These are phyloP conservation scores for Aegilops umbellulata DNA, from an alignment of 176 grass and related monocot species.

Conservation along the genomic window DNA sequence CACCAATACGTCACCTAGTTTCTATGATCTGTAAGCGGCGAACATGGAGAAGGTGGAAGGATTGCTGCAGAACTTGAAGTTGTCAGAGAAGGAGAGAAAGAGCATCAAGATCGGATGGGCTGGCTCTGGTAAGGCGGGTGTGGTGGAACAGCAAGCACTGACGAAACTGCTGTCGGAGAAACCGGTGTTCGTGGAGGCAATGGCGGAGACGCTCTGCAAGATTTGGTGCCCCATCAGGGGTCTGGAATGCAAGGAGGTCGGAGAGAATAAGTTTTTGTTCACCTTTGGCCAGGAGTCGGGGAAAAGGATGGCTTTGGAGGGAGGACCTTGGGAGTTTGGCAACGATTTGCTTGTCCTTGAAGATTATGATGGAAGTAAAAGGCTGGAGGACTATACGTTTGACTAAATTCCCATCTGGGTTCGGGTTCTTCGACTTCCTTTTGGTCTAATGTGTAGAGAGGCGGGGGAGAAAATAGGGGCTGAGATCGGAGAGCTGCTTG, in stretches of 20 bases:
- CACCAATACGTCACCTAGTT: no score
- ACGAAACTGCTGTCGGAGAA: not conserved
- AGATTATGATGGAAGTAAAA: not conserved
- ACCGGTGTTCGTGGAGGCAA: not conserved
- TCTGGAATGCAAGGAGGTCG: not conserved
- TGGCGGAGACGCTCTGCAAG: fast-evolving
- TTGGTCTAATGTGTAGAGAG: no score
- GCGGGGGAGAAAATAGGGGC: no score
- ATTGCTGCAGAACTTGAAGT: not conserved
- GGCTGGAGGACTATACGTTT: not conserved
- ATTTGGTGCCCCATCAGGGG: not conserved
- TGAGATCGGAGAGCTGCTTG: no score
- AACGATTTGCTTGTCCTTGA: no score
- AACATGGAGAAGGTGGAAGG: not conserved
- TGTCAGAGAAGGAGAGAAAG: not conserved
- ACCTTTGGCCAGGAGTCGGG: no score
- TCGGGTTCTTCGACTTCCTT: no score
- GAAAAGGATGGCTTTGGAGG: no score
- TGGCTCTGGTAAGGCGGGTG: not conserved
- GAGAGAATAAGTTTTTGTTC: no score
- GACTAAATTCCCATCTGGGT: no score
- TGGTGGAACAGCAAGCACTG: not conserved
- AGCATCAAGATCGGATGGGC: not conserved
- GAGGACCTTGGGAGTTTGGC: no score
- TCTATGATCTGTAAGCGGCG: no score